Base-by-base conservation (phyloP, 1,284 basidiomycete species). In the Somion occarium region DNA sequence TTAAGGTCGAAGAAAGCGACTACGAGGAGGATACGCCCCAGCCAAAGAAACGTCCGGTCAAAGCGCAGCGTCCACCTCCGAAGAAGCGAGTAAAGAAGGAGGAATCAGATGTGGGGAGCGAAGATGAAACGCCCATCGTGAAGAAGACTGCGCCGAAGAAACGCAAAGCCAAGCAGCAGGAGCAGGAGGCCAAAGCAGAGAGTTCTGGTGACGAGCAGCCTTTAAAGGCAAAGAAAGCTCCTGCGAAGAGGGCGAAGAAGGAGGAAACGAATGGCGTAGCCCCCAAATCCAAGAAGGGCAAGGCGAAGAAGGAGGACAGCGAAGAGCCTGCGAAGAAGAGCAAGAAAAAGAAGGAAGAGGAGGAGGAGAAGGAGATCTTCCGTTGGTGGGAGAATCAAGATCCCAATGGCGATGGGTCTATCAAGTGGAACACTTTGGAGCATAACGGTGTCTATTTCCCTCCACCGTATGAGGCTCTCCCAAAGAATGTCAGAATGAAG, bases 401-500 rank as follows among this genome's bases (percentile, higher is more conserved):
- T 60, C 73, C 73, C 20, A 74, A 84, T 53, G 83, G 82, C 52
- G 91, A 95, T 64, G 88, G 83, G 3, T 76, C 83, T 24, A 75
- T 82, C 57, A 95, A 98, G 69, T 99, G 97, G 97, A 82, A 82
- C 50, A 95, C 91, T 9, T 79, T 99, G 44, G 85, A 93, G 64
- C 97, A 99, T 71, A 87, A 83, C 58, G 97, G 95, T 46, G 95
- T 99, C 34, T 80, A 95, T 57, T 99, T 99, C 72, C 96, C 97
- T 53, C 93, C 94, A 45, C 85, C 92, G 0, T 99, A 99, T 66
- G 84, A 93, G 57, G 83, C 90, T 9, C 74, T 98, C 44, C 95
- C 97, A 1, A 72, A 77, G 24, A 64, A 85, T 62, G 83, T 98
- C 68, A 97, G 91, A 78, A 93, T 99, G 91, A 91, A 88, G 66